A percentile compares a stretch with the other conserved stretches of the same genome.
These are phyloP conservation scores for Acorus calamus DNA, from an alignment of 106 monocot genomes.

Conservation along the genomic window DNA sequence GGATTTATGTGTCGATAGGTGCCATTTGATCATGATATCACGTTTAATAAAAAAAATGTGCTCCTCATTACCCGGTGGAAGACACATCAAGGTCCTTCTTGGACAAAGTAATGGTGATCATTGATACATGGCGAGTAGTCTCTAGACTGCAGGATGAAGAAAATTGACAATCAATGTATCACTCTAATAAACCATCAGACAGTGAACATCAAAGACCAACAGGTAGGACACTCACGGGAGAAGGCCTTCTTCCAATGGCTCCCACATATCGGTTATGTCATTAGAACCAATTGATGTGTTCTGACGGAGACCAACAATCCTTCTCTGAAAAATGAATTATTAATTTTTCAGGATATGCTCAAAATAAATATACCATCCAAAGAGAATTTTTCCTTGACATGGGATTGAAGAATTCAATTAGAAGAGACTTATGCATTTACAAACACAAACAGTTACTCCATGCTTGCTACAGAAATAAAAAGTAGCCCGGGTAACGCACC, in stretches of 20 bases:
- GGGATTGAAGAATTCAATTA: too few relatives aligned
- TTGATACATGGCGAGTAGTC: conserved; percentile 22
- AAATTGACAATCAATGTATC: background rate
- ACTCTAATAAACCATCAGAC: background rate
- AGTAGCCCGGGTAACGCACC: background rate
- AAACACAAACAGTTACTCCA: too few relatives aligned
- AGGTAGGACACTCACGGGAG: conserved; percentile 10
- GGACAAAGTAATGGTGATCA: conserved; percentile 22
- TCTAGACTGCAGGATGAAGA: conserved; percentile 7
- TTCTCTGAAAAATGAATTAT: conserved; percentile 14
- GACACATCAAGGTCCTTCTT: conserved; percentile 25
- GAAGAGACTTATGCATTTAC: too few relatives aligned
- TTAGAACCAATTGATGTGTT: conserved; percentile 15
- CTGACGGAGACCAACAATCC: conserved; percentile 26
- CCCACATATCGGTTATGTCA: conserved; percentile 26
- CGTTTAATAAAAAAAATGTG: background rate
- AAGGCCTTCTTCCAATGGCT: conserved; percentile 29
- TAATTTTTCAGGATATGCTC: background rate
- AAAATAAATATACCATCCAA: background rate
- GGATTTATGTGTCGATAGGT: too few relatives aligned
- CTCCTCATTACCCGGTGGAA: conserved; percentile 9
- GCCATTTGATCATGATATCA: too few relatives aligned
- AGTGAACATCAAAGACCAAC: background rate
- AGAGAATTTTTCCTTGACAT: background rate
- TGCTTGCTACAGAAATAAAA: too few relatives aligned